Percentiles rank a stretch among this genome's conserved stretches.
Evolutionary conservation across 2,329 filamentous ascomycete genomes (phyloP).

Genomic region (Blastomyces emzantsi): DNA sequence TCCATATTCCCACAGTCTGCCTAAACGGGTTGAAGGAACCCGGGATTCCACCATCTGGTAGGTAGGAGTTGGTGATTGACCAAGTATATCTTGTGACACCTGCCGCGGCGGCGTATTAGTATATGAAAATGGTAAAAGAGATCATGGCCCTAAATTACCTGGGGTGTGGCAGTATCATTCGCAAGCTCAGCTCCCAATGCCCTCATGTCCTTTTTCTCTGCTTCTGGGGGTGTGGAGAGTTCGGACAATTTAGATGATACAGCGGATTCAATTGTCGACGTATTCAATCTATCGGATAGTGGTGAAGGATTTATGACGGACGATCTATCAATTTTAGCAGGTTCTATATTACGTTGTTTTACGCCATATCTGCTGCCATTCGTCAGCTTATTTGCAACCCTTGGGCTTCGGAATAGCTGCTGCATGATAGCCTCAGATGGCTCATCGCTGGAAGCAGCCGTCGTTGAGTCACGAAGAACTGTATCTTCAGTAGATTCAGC

Average conservation of each 20-base stretch:
- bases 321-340: background rate
- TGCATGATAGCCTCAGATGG: conserved; percentile 50
- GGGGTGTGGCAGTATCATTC: conserved; percentile 26
- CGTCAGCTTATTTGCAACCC: conserved; percentile 48
- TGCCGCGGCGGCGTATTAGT: conserved; percentile 20
- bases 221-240: conserved; percentile 6
- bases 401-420: conserved; percentile 53
- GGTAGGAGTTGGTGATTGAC: conserved; percentile 6
- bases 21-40: conserved; percentile 78
- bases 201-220: conserved; percentile 32
- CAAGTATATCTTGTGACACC: conserved; percentile 18
- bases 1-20: conserved; percentile 88
- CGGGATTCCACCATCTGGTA: conserved; percentile 80
- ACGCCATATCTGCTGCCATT: conserved; percentile 27
- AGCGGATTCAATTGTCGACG: background rate
- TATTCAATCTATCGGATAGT: background rate
- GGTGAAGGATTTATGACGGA: background rate
- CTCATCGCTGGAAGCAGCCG: conserved; percentile 30
- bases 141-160: background rate
- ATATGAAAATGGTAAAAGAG: background rate
- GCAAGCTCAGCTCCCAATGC: conserved; percentile 41
- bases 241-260: background rate
- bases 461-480: background rate
- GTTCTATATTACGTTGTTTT: conserved; percentile 13
- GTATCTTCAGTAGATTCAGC: background rate